Evolutionary conservation across 192 early-diverging fungal species (phyloP), one percentile per base, ranked within the genome.

Genomic region (Geranomyces michiganensis): DNA sequence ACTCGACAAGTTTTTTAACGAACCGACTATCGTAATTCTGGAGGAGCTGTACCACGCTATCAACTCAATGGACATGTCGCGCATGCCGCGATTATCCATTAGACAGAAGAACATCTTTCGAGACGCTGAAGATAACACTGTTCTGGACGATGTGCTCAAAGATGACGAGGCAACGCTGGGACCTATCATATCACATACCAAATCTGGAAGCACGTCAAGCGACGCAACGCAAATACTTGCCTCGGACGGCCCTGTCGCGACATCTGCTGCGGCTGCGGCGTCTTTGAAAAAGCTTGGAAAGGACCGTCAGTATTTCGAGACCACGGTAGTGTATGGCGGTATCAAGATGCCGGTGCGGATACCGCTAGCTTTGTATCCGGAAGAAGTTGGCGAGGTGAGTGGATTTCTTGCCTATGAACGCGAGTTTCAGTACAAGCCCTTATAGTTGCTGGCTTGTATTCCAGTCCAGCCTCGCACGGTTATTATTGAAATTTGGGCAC

Each of bases 331-430:
- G n/a, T 96, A 93, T 70, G 88, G 90, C 62, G 89, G 89, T 15
- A 90, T 94, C 0, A 43, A 43, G 31, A 81, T 96, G 24, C 91
- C 92, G 6, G 90, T 97, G n/a, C 79, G 91, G 56, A 91, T 97
- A 17, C 95, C 95, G 0, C 79, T 96, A 63, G 91, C 90, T 6
- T 80, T 94, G 36, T 93, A 91, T 67, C 85, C 90, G 0, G 95
- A 93, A 70, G 95, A 97, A 82, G 88, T 97, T 19, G 92, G 95
- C 71, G 95, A 97, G 76, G 91, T 92, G 86, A 72, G 85, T 80
- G 6, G 3, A 41, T 10, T 7, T 7, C 36, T 10, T 7, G 10
- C 36, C 36, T 41, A 41, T 15, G 13, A 45, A 14, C 26, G 17
- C 22, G 48, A 51, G n/a, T 14, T 45, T 47, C 55, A 26, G n/a